phyloP scores from a whole-genome alignment of 2,329 filamentous ascomycete species.

The Xylariaceae sp. region DNA sequence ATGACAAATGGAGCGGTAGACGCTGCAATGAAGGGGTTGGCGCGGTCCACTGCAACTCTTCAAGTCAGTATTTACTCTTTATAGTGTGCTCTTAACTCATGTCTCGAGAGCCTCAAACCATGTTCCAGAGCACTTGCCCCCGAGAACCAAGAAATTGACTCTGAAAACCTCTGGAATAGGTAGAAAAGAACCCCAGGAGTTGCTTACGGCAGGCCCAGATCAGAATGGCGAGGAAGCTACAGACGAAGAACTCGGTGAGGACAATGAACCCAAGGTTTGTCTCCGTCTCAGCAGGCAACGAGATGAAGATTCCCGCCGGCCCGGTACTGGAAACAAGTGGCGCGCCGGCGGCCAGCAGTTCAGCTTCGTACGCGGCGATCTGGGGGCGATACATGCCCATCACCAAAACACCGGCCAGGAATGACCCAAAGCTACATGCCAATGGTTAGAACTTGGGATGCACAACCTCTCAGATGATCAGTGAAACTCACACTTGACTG shows the following conservation, averaged over 20 bases:
- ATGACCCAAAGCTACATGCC: neutral
- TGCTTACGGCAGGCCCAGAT: constrained; percentile 57
- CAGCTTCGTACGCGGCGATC: neutral
- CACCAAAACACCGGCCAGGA: neutral
- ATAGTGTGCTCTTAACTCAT: too few relatives aligned
- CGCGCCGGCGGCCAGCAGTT: neutral
- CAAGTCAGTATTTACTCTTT: too few relatives aligned
- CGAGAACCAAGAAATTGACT: too few relatives aligned
- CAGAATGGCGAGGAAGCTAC: constrained; percentile 53
- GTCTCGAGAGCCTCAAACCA: too few relatives aligned
- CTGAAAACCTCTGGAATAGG: too few relatives aligned
- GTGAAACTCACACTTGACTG: neutral
- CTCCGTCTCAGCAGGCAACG: neutral
- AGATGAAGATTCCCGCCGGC: neutral
- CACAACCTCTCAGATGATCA: neutral
- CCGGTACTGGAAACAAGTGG: neutral
- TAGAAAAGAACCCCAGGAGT: too few relatives aligned
- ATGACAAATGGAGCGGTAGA: constrained; percentile 50
- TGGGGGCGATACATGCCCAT: constrained; percentile 3
- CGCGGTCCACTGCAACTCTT: too few relatives aligned
- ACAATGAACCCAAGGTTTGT: constrained; percentile 57
- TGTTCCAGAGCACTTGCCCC: too few relatives aligned
- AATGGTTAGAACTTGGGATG: neutral
- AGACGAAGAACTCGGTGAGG: constrained; percentile 58
- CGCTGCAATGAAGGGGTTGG: constrained; percentile 52